Evolutionary conservation across 2,329 filamentous ascomycete genomes (phyloP).

Genomic region (Trichoderma hamatum): DNA sequence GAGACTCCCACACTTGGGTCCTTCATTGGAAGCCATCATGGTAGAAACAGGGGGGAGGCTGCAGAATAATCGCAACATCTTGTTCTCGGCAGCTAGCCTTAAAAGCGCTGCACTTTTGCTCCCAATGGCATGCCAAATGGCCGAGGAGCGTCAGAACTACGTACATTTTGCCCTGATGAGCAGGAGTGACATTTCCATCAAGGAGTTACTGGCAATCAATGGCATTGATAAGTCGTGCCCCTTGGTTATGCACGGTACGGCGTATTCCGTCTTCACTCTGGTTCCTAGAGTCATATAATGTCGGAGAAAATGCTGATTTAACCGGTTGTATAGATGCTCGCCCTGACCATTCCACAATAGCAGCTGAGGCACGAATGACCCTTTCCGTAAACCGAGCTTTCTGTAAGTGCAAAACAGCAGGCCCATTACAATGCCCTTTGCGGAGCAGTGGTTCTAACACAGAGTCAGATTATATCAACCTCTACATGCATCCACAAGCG

Average conservation of each 20-base stretch:
- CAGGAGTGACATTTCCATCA: slow-evolving; percentile 67
- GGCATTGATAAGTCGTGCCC: slow-evolving; percentile 73
- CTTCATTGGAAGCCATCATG: slow-evolving; percentile 63
- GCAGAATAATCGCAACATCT: slow-evolving; percentile 66
- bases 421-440: slow-evolving; percentile 10
- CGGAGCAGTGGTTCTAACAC: not conserved
- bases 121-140: slow-evolving; percentile 88
- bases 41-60: slow-evolving; percentile 54
- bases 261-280: not conserved
- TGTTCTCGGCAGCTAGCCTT: slow-evolving; percentile 78
- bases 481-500: slow-evolving; percentile 76
- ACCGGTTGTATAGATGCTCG: slow-evolving; percentile 66
- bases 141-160: slow-evolving; percentile 64
- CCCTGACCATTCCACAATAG: slow-evolving; percentile 70
- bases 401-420: slow-evolving; percentile 44
- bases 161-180: slow-evolving; percentile 85
- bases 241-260: slow-evolving; percentile 60
- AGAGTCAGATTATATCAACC: slow-evolving; percentile 62
- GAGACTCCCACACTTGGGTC: slow-evolving; percentile 66
- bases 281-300: not conserved
- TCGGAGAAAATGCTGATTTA: slow-evolving; percentile 29
- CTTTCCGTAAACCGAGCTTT: slow-evolving; percentile 66
- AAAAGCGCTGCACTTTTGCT: slow-evolving; percentile 73
- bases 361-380: slow-evolving; percentile 70
- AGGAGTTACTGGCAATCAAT: slow-evolving; percentile 74